These are phyloP conservation scores for Monosporascus sp. DNA, from an alignment of 2,329 filamentous ascomycete species.

Conservation along the genomic window DNA sequence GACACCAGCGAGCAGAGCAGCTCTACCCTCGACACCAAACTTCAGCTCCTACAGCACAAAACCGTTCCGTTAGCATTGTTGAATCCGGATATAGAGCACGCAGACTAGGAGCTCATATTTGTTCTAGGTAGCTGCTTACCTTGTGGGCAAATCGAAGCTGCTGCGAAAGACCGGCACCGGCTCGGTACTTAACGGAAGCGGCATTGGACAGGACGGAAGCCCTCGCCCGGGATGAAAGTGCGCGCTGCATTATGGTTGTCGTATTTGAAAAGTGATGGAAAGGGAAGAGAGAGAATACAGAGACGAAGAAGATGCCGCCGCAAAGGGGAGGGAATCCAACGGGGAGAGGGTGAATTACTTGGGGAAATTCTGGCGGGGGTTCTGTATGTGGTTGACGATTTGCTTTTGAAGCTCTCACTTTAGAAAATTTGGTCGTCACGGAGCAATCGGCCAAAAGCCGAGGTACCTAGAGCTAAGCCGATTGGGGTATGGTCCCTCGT, in stretches of 20 bases:
- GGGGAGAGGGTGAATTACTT: constrained; percentile 15
- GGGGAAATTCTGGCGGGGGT: constrained; percentile 6
- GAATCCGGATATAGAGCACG: constrained; percentile 4
- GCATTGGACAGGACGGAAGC: constrained; percentile 73
- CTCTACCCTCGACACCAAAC: constrained; percentile 93
- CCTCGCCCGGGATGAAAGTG: constrained; percentile 74
- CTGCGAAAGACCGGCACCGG: constrained; percentile 64
- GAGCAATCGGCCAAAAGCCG: constrained; percentile 20
- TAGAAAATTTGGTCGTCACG: constrained; percentile 28
- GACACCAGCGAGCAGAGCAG: constrained; percentile 83
- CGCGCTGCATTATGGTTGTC: constrained; percentile 79
- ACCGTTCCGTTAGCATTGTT: constrained; percentile 14
- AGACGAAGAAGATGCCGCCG: constrained; percentile 19
- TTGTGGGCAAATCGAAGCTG: constrained; percentile 97
- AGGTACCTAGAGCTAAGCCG: constrained; percentile 24
- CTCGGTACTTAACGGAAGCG: constrained; percentile 57
- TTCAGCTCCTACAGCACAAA: constrained; percentile 72
- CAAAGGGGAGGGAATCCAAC: constrained; percentile 20
- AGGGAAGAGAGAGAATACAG: constrained; percentile 15
- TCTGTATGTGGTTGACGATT: constrained; percentile 5
- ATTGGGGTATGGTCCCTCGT: constrained; percentile 22
- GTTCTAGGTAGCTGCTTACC: constrained; percentile 45
- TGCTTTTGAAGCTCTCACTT: constrained; percentile 16
- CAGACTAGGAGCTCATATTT: neutral
- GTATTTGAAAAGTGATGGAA: constrained; percentile 17